These are phyloP conservation scores for Acanthamoeba castellanii DNA, from an alignment of 208 protist species.

Conservation along the genomic window DNA sequence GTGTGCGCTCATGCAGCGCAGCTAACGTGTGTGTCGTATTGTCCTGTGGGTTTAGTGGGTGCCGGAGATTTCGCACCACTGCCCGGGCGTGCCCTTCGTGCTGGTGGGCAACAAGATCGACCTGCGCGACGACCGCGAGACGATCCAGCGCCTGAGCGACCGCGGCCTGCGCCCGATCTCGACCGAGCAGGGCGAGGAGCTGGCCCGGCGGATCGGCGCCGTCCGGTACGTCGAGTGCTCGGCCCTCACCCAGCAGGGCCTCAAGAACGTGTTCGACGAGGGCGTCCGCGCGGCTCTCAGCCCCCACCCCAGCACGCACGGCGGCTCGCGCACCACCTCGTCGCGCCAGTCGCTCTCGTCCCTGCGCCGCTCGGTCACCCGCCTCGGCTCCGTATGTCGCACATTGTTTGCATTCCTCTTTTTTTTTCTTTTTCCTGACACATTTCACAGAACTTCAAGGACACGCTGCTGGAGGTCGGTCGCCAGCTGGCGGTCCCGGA, in stretches of 20 bases:
- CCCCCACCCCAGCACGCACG: neutral
- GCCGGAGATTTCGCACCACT: constrained; percentile 87
- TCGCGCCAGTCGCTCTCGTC: neutral
- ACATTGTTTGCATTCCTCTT: neutral
- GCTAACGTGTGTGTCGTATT: neutral
- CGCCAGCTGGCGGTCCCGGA: neutral
- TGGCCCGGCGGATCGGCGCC: constrained; percentile 14
- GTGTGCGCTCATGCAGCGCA: no score
- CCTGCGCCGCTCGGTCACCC: neutral
- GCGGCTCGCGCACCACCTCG: no score
- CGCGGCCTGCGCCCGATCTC: constrained; percentile 27
- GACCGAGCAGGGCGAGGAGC: neutral
- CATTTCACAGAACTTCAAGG: neutral
- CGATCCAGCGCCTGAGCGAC: constrained; percentile 69
- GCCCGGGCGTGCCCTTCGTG: constrained; percentile 89
- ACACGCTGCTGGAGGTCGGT: neutral
- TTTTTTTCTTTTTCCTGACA: neutral
- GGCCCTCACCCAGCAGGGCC: constrained; percentile 51
- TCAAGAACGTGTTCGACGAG: constrained; percentile 45
- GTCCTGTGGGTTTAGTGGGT: constrained; percentile 85
- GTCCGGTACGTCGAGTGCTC: constrained; percentile 38
- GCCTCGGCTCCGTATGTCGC: neutral
- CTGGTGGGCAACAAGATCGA: constrained; percentile 95
- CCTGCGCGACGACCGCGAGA: constrained; percentile 86
- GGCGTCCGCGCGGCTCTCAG: neutral